These are phyloP conservation scores for Pythium aristosporum DNA, from an alignment of 352 stramenopile genomes.

Conservation along the genomic window DNA sequence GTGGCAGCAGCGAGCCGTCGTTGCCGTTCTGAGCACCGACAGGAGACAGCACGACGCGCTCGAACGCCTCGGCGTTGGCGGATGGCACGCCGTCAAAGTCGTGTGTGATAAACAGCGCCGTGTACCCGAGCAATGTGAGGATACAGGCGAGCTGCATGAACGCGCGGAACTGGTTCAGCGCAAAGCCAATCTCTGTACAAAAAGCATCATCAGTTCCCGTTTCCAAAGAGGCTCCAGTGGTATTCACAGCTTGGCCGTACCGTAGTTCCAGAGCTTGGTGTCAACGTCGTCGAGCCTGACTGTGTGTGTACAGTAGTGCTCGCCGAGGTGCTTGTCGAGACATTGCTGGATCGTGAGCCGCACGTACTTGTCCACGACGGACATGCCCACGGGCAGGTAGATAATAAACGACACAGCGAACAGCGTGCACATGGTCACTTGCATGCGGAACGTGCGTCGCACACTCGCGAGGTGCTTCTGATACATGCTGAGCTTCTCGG, in stretches of 20 bases:
- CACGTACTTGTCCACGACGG: conserved; percentile 36
- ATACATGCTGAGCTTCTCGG: not conserved
- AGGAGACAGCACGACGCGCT: too few relatives aligned
- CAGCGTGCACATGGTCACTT: conserved; percentile 37
- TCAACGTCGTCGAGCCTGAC: conserved; percentile 52
- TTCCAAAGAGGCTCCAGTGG: too few relatives aligned
- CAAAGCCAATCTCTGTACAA: conserved; percentile 2
- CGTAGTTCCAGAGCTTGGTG: conserved; percentile 74
- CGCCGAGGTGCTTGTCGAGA: conserved; percentile 47
- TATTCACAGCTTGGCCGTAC: conserved; percentile 26
- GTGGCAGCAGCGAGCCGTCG: not conserved
- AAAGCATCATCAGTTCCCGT: too few relatives aligned
- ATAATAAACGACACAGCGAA: conserved; percentile 69
- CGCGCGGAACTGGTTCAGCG: not conserved
- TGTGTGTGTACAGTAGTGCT: conserved; percentile 59
- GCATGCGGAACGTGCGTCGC: conserved; percentile 37
- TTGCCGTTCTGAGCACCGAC: too few relatives aligned
- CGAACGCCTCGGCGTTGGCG: too few relatives aligned
- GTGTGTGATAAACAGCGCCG: not conserved
- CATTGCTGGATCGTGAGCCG: conserved; percentile 55
- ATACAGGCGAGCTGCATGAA: conserved; percentile 4
- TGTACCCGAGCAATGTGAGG: not conserved
- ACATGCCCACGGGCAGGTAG: conserved; percentile 62
- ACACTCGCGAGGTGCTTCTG: conserved; percentile 1
- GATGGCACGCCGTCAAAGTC: not conserved